These are phyloP conservation scores for Lophiotrema nucula DNA, from an alignment of 495 filamentous ascomycete genomes.

Conservation along the genomic window DNA sequence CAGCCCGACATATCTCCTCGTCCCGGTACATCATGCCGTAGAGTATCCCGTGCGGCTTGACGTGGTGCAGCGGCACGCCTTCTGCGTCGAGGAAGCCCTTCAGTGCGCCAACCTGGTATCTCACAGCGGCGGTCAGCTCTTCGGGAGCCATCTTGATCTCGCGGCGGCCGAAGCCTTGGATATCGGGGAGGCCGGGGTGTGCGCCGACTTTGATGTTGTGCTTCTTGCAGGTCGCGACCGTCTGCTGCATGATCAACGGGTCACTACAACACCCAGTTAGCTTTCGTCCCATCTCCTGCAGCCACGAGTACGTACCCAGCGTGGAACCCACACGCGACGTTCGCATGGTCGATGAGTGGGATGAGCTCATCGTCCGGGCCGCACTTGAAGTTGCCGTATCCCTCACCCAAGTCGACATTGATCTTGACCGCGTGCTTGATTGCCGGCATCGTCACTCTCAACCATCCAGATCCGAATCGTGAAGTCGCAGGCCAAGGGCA, in stretches of 20 bases:
- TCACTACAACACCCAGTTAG: conserved; percentile 5
- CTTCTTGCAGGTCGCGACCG: conserved; percentile 55
- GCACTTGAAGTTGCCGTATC: conserved; percentile 48
- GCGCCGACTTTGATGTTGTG: conserved; percentile 56
- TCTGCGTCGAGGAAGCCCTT: conserved; percentile 57
- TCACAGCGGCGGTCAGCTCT: conserved; percentile 55
- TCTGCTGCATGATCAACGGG: conserved; percentile 59
- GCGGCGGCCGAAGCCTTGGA: conserved; percentile 62
- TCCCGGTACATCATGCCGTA: conserved; percentile 60
- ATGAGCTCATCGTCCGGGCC: conserved; percentile 58
- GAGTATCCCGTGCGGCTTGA: conserved; percentile 52
- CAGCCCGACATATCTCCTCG: conserved; percentile 50
- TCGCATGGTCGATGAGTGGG: conserved; percentile 59
- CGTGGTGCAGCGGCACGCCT: conserved; percentile 54
- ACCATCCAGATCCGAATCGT: neutral
- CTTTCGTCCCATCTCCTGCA: neutral
- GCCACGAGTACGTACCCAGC: conserved; percentile 35
- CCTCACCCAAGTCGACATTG: conserved; percentile 54
- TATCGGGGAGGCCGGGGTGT: conserved; percentile 60
- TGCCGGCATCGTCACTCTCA: conserved; percentile 42
- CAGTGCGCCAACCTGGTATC: conserved; percentile 62
- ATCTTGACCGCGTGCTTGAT: conserved; percentile 47
- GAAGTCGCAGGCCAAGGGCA: neutral
- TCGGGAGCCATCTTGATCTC: conserved; percentile 55
- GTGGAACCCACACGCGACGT: conserved; percentile 63